A percentile compares a stretch with the other conserved stretches of the same genome.
These are phyloP conservation scores for Cavenderia fasciculata DNA, from an alignment of 78 protist species.

Conservation along the genomic window DNA sequence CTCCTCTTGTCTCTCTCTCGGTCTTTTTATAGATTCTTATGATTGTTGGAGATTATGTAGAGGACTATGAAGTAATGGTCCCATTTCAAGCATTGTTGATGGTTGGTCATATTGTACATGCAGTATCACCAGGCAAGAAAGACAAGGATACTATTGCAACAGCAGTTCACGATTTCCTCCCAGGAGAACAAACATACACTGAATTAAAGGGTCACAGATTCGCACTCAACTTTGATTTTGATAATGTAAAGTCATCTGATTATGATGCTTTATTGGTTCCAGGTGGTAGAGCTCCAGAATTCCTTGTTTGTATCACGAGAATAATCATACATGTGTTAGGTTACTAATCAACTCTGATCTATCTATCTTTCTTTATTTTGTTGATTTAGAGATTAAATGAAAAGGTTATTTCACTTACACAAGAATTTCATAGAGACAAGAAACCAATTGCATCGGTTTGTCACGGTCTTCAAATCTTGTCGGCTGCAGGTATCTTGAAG, in stretches of 20 bases:
- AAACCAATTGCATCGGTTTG: slow-evolving; percentile 67
- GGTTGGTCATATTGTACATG: slow-evolving; percentile 51
- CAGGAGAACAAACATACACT: slow-evolving; percentile 80
- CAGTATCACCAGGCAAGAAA: slow-evolving; percentile 57
- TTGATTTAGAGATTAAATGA: slow-evolving; percentile 32
- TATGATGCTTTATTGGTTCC: slow-evolving; percentile 53
- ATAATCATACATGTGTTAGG: no score
- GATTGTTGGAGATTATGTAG: slow-evolving; percentile 31
- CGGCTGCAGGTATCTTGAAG: slow-evolving; percentile 58
- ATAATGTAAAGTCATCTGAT: not conserved
- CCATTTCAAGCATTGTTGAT: slow-evolving; percentile 26
- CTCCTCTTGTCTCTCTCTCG: no score
- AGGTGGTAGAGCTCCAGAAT: no score
- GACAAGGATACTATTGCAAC: slow-evolving; percentile 30
- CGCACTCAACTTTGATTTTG: slow-evolving; percentile 44
- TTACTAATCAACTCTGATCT: no score
- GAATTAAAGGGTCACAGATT: slow-evolving; percentile 68
- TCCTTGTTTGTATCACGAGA: no score
- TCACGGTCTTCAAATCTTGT: slow-evolving; percentile 58
- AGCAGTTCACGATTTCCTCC: slow-evolving; percentile 74
- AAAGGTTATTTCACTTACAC: slow-evolving; percentile 26
- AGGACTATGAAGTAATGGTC: slow-evolving; percentile 60
- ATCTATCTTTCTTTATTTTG: not conserved
- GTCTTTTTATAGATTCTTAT: slow-evolving; percentile 28
- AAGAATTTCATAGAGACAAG: slow-evolving; percentile 19